Base-by-base conservation (phyloP, 129 eudicot genomes). In the Chrysanthemum makinoi region DNA sequence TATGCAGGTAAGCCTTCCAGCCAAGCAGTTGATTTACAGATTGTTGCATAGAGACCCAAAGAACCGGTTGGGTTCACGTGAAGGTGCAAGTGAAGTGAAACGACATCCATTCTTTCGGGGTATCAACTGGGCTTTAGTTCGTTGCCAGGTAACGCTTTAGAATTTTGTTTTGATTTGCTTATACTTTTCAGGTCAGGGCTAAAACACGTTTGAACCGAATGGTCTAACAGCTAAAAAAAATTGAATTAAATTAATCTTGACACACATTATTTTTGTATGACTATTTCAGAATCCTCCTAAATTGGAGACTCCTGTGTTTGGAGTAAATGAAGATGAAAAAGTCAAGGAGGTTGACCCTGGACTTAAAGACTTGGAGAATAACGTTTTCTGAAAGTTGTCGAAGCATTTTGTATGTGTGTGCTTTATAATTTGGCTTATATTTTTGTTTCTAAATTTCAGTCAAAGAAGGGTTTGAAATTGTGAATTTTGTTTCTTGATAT, bases 11-110 rank as follows among this genome's bases (percentile, higher is more conserved):
- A 95, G 97, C 72, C 94, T 95, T 39, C 87, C 83, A 26, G 86
- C 84, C 3, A 95, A 95, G 80, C 96, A 90, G 80, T 81, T 95
- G 74, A 88, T 95, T 62, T 88, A 86, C 71, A 80, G 93, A 44
- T 77, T 95, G 82, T 78, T 95, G 83, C 97, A 95, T 69, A 90
- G 93, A 84, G 99, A 90, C 68, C 96, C 99, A 53, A 88, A 86
- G 64, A 83, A 86, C 72, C 88, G 99, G 46, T 84, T 95, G 78
- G 99, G 99, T 54, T 83, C 97, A 20, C 82, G 79, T 54, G 99
- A 86, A 84, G 99, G 99, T 22, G 97, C 99, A 33, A 86, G 86
- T 19, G 99, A 95, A 81, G 84, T 95, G 14, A 95, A 90, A 83
- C 82, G 76, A 28, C 99, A 95, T 73, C 96, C 96, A 0, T 95